These are phyloP conservation scores for Hydrangea macrophylla DNA, from an alignment of 148 eudicot species.

Conservation along the genomic window DNA sequence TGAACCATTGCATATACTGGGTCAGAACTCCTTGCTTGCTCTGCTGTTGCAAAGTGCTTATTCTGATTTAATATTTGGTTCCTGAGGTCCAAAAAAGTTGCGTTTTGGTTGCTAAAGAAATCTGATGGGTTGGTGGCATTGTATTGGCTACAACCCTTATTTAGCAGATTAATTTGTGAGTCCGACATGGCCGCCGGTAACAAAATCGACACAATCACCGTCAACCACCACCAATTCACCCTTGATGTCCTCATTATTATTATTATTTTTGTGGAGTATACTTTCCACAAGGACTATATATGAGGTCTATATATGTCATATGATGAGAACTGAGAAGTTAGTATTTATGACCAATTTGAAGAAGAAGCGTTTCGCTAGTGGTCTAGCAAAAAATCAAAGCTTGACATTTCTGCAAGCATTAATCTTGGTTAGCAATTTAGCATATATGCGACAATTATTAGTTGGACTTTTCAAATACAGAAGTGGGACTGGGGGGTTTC, in stretches of 20 bases:
- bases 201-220: constrained; percentile 3
- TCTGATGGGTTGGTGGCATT: constrained; percentile 12
- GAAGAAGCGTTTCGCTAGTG: too few species aligned
- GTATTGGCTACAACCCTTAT: constrained; percentile 27
- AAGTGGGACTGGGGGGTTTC: too few species aligned
- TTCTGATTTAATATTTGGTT: not conserved
- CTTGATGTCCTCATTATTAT: not conserved
- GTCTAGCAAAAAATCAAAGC: too few species aligned
- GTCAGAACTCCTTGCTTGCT: constrained; percentile 16
- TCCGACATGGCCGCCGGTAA: constrained; percentile 1
- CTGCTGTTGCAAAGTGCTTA: constrained; percentile 19
- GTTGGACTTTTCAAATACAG: too few species aligned
- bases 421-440: too few species aligned
- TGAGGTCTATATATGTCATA: too few species aligned
- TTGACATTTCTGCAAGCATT: too few species aligned
- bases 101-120: constrained; percentile 21
- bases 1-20: constrained; percentile 28
- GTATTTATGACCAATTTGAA: too few species aligned
- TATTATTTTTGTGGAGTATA: too few species aligned
- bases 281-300: too few species aligned
- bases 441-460: too few species aligned
- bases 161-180: constrained; percentile 28
- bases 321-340: too few species aligned
- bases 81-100: constrained; percentile 14
- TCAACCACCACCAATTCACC: not conserved